phyloP scores from a whole-genome alignment of 1,139 yeast species.

The Debaryomyces udenii region DNA sequence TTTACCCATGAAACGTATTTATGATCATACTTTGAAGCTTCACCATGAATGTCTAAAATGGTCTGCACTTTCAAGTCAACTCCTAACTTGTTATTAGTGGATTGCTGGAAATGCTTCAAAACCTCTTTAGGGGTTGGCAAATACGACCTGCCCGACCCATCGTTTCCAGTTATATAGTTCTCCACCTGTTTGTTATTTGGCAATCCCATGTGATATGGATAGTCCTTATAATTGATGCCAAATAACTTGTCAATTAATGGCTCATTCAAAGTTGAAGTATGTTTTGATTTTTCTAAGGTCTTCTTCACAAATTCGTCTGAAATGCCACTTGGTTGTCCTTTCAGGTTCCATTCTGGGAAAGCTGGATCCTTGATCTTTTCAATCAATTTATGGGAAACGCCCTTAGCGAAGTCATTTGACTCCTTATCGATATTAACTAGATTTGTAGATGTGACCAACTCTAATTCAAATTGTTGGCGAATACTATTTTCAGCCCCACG shows the following conservation, averaged over 20 bases:
- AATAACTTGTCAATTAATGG: constrained; percentile 50
- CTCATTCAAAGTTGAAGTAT: constrained; percentile 34
- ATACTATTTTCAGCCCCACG: constrained; percentile 63
- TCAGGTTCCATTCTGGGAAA: constrained; percentile 53
- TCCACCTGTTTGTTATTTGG: constrained; percentile 68
- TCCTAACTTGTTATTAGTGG: constrained; percentile 61
- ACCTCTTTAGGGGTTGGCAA: constrained; percentile 72
- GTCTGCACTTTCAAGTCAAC: constrained; percentile 58
- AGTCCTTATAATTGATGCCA: constrained; percentile 57
- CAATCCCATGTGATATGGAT: constrained; percentile 80
- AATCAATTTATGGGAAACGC: constrained; percentile 73
- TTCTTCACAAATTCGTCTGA: constrained; percentile 25
- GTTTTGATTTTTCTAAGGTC: constrained; percentile 26
- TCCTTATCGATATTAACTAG: constrained; percentile 62
- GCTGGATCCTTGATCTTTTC: constrained; percentile 58
- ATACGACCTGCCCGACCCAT: constrained; percentile 61
- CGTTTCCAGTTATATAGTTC: constrained; percentile 64
- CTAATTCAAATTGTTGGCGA: constrained; percentile 69
- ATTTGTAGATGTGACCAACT: constrained; percentile 76
- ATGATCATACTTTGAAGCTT: constrained; percentile 56
- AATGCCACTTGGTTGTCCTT: constrained; percentile 19
- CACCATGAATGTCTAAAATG: constrained; percentile 63
- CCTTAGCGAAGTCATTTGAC: constrained; percentile 67
- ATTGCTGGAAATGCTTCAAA: constrained; percentile 56
- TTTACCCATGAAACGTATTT: constrained; percentile 63